A percentile compares a stretch with the other conserved stretches of the same genome.
Evolutionary conservation across 2,329 filamentous ascomycete species (phyloP).

Genomic region (Lasiodiplodia citricola): DNA sequence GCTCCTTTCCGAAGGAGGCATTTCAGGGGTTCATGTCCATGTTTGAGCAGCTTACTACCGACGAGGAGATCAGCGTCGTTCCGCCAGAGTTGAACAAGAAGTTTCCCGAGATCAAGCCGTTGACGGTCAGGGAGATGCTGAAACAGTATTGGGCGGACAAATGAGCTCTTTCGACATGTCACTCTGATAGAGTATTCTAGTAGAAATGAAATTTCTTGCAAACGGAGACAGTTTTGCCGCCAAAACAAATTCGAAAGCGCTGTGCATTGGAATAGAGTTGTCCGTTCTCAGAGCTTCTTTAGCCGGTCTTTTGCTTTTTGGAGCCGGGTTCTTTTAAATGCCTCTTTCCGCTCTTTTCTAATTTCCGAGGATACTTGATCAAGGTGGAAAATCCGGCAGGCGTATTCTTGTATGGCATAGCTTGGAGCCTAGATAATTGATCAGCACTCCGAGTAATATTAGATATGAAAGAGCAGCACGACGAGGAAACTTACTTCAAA

Average conservation of each 20-base stretch:
- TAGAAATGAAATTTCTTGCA: background rate
- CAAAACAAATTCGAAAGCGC: background rate
- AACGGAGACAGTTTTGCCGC: background rate
- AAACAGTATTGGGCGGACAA: conserved; percentile 1
- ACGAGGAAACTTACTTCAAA: background rate
- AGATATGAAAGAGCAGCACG: background rate
- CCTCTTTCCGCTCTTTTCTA: background rate
- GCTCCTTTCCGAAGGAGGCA: conserved; percentile 30
- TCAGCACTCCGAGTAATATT: background rate
- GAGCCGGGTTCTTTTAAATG: background rate
- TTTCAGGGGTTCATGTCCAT: conserved; percentile 22
- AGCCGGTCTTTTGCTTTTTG: background rate
- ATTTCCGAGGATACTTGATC: background rate
- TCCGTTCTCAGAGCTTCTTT: background rate
- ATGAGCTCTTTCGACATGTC: background rate
- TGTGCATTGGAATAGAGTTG: background rate
- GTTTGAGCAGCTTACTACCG: background rate
- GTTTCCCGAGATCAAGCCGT: conserved; percentile 1
- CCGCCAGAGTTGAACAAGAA: background rate
- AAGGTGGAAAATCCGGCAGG: background rate
- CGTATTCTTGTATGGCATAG: background rate
- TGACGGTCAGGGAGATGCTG: conserved; percentile 5
- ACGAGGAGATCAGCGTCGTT: background rate
- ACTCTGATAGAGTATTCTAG: background rate
- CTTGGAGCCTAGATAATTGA: background rate